Conservation (phyloP, 2,329 filamentous ascomycete species). For the Alternaria ethzedia region DNA sequence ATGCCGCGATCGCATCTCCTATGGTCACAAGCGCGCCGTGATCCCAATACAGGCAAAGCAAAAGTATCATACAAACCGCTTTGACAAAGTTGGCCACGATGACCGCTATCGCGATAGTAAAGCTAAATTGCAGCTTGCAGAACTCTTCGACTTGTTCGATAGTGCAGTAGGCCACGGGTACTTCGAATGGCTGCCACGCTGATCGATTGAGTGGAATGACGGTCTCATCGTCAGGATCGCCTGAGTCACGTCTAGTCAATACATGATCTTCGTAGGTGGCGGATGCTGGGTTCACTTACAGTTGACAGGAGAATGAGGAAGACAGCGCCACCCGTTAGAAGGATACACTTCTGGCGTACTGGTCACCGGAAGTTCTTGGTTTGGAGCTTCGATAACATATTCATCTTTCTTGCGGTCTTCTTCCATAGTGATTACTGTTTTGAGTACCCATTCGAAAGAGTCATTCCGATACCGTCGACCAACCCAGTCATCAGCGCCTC, state of each 20-base stretch:
- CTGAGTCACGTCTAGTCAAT: conserved; percentile 6
- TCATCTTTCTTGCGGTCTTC: not conserved
- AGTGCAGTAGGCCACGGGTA: conserved; percentile 25
- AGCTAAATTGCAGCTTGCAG: conserved; percentile 36
- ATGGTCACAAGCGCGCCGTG: conserved; percentile 26
- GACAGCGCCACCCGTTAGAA: conserved; percentile 22
- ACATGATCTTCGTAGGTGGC: not conserved
- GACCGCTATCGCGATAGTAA: conserved; percentile 24
- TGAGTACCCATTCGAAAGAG: not conserved
- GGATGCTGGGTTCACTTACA: not conserved
- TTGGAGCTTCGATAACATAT: not conserved
- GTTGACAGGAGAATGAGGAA: not conserved
- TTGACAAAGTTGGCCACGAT: conserved; percentile 17
- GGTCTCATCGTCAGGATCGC: conserved; percentile 2
- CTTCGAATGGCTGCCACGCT: conserved; percentile 18
- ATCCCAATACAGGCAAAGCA: conserved; percentile 10
- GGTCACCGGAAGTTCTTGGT: not conserved
- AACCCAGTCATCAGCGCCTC: not conserved
- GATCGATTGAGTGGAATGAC: conserved; percentile 8
- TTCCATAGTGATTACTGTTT: not conserved
- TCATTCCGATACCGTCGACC: not conserved
- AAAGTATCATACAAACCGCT: conserved; percentile 10
- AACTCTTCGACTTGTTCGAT: conserved; percentile 22
- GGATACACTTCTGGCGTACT: conserved; percentile 1
- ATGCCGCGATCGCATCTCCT: conserved; percentile 31